phyloP scores from a whole-genome alignment of 176 grass and related monocot species.

The Oryza glumipatula region DNA sequence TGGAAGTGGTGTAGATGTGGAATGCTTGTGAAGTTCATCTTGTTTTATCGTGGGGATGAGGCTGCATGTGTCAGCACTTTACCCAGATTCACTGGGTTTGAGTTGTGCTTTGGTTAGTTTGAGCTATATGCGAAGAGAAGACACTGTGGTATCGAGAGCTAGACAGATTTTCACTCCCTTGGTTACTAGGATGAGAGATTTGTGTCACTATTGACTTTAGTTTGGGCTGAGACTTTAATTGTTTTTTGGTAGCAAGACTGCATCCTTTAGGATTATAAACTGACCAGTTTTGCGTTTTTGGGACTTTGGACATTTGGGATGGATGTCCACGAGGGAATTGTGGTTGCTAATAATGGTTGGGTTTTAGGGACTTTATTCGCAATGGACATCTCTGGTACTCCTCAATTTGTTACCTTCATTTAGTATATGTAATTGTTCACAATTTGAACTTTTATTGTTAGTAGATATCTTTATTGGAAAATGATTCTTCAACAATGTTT shows the following conservation, averaged over 20 bases:
- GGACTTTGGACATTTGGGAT: background rate
- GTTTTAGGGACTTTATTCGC: background rate
- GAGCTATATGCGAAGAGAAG: background rate
- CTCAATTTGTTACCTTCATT: background rate
- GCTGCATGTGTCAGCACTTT: background rate
- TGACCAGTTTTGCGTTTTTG: background rate
- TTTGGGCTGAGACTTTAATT: background rate
- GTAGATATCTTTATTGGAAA: background rate
- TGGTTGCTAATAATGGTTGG: background rate
- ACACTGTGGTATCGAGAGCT: background rate
- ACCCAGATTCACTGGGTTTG: background rate
- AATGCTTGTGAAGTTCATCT: background rate
- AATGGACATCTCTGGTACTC: background rate
- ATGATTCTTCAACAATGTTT: background rate
- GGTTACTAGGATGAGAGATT: background rate
- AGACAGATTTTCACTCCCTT: background rate
- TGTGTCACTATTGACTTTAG: background rate
- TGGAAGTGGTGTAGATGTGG: background rate
- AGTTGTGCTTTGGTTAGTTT: background rate
- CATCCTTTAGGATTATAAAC: background rate
- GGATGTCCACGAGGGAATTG: background rate
- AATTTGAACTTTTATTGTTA: background rate
- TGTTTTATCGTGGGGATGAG: background rate
- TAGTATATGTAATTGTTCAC: background rate
- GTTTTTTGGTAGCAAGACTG: background rate